Base-by-base conservation (phyloP, 441 rosid species). In the Pelargonium australe region DNA sequence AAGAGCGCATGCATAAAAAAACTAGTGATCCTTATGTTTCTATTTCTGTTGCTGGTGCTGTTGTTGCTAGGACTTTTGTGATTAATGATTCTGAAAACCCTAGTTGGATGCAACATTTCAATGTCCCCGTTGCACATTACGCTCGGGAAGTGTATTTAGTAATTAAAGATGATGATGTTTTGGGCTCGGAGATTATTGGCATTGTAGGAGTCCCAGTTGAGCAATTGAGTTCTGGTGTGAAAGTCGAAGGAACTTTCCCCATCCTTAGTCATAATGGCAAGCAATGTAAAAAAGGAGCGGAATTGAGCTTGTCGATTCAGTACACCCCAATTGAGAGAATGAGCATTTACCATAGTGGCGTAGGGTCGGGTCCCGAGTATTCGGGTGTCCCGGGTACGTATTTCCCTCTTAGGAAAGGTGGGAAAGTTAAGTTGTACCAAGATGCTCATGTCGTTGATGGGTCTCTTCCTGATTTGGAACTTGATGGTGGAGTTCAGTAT, bases 11-110 rank as follows among this genome's bases (percentile, higher is more conserved):
- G 2, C 31, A 25, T 25, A 25, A 25, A 25, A 25, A 12, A 49
- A 95, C 99, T 4, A 95, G 99, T 51, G 99, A 95, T 82, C 99
- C 99, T 68, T 95, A 90, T 40, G 97, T 95, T 66, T 78, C 97
- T 11, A 82, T 95, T 57, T 69, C 90, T 2, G 82, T 95, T 65
- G 73, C 78, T 1, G 64, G 41, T 70, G 96, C 97, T 37, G 88
- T 86, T 17, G 72, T 95, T 44, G 97, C 90, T 58, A 83, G 93
- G 82, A 95, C 99, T 34, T 88, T 67, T 68, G 97, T 95, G 75
- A 79, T 92, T 64, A 87, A 84, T 78, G 92, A 95, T 78, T 68
- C 78, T 7, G 98, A 95, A 72, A 84, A 92, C 73, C 99, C 99
- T 77, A 85, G 79, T 66, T 95, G 99, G 98, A 71, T 6, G 84